Conservation (phyloP, 768 basidiomycete genomes). For the Udeniomyces megalosporus region DNA sequence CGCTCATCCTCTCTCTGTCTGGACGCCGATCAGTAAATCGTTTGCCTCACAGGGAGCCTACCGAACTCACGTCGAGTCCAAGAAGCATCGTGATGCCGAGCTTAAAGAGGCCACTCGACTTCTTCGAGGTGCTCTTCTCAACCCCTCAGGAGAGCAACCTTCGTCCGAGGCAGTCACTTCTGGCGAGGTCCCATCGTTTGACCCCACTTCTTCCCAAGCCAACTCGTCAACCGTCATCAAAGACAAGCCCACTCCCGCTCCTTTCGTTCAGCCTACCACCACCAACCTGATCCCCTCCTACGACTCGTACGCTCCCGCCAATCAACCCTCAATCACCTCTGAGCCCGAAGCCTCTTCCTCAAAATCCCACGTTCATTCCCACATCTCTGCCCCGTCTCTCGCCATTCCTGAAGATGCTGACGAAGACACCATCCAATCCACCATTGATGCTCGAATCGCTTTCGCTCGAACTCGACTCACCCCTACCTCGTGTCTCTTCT, state of each 20-base stretch:
- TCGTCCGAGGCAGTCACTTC: neutral
- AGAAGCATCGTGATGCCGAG: slow-evolving; percentile 71
- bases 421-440: slow-evolving; percentile 38
- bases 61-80: slow-evolving; percentile 69
- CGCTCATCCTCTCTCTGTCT: neutral
- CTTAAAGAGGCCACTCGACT: slow-evolving; percentile 33
- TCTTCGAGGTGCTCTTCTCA: slow-evolving; percentile 20
- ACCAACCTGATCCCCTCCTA: neutral
- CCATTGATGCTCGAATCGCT: slow-evolving; percentile 60
- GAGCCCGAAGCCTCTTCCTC: neutral
- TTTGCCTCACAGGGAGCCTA: slow-evolving; percentile 84
- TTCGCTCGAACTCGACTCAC: slow-evolving; percentile 50
- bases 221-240: neutral
- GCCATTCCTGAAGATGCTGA: slow-evolving; percentile 29
- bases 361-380: no score
- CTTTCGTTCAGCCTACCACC: slow-evolving; percentile 6
- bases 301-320: slow-evolving; percentile 1
- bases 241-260: slow-evolving; percentile 1
- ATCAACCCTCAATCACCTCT: neutral
- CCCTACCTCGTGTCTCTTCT: slow-evolving; percentile 70
- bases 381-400: neutral
- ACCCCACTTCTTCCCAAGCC: slow-evolving; percentile 1
- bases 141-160: neutral
- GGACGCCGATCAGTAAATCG: slow-evolving; percentile 46
- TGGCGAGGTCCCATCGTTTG: slow-evolving; percentile 14